phyloP scores from a whole-genome alignment of 2,329 filamentous ascomycete species.

The Beauveria varroae region DNA sequence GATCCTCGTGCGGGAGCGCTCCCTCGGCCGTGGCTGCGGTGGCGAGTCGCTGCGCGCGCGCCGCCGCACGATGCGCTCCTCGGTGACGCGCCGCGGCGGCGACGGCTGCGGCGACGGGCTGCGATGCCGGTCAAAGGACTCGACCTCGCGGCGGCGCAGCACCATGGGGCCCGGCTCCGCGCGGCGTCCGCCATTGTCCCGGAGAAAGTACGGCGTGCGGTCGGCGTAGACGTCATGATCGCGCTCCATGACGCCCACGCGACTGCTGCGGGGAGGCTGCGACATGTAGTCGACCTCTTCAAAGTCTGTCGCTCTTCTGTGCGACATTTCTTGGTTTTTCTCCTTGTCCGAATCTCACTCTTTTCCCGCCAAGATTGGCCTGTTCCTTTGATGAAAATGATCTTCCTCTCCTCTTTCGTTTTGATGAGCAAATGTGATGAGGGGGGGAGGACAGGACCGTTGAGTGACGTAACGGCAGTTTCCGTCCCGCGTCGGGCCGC shows the following conservation, averaged over 20 bases:
- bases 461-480: conserved; percentile 3
- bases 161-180: conserved; percentile 45
- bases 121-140: conserved; percentile 43
- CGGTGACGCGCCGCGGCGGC: conserved; percentile 25
- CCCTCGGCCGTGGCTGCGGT: conserved; percentile 26
- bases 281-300: conserved; percentile 28
- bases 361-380: neutral
- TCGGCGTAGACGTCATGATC: conserved; percentile 24
- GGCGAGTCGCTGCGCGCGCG: conserved; percentile 37
- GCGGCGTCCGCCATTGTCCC: conserved; percentile 38
- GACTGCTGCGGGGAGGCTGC: neutral
- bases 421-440: neutral
- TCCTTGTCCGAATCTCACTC: neutral
- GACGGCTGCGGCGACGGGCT: conserved; percentile 29
- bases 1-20: conserved; percentile 28
- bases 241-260: conserved; percentile 27
- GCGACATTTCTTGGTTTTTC: neutral
- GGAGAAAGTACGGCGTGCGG: conserved; percentile 43
- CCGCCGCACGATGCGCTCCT: conserved; percentile 36
- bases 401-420: neutral
- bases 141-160: conserved; percentile 46
- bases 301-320: conserved; percentile 15
- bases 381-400: too few relatives aligned
- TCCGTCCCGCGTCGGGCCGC: conserved; percentile 5
- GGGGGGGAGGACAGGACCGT: neutral